Conservation (phyloP, 116 monocot genomes). For the Phalaenopsis hybrid region DNA sequence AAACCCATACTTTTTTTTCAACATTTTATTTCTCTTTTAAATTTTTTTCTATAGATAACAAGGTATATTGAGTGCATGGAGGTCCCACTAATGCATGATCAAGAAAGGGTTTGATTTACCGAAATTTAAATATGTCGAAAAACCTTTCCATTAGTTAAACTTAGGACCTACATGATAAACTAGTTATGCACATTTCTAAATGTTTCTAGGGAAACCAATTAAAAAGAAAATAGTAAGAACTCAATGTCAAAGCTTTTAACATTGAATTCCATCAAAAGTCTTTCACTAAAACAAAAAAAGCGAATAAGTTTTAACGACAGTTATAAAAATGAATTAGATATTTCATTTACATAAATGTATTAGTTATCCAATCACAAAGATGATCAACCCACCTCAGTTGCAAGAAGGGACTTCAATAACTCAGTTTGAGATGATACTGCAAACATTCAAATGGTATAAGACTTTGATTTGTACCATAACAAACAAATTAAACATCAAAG, state of each 20-base stretch:
- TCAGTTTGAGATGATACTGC: constrained; percentile 75
- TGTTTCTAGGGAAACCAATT: neutral
- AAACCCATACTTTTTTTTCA: neutral
- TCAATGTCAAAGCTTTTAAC: neutral
- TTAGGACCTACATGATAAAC: neutral
- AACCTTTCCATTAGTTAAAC: neutral
- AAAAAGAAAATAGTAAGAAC: neutral
- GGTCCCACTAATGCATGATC: neutral
- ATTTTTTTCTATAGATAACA: neutral
- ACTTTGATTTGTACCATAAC: neutral
- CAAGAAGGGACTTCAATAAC: constrained; percentile 86
- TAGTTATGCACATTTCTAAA: neutral
- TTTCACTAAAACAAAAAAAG: neutral
- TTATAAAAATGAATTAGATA: neutral
- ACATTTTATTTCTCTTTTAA: neutral
- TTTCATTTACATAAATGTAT: neutral
- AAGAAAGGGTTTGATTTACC: neutral
- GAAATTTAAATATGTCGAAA: neutral
- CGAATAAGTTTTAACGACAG: neutral
- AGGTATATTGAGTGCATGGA: neutral
- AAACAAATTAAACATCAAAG: neutral
- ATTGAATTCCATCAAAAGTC: neutral
- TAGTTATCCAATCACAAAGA: constrained; percentile 6
- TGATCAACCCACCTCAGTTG: constrained; percentile 60
- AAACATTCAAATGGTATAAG: constrained; percentile 5